These are phyloP conservation scores for Astragalus glycyphyllos DNA, from an alignment of 306 rosid genomes.

Conservation along the genomic window DNA sequence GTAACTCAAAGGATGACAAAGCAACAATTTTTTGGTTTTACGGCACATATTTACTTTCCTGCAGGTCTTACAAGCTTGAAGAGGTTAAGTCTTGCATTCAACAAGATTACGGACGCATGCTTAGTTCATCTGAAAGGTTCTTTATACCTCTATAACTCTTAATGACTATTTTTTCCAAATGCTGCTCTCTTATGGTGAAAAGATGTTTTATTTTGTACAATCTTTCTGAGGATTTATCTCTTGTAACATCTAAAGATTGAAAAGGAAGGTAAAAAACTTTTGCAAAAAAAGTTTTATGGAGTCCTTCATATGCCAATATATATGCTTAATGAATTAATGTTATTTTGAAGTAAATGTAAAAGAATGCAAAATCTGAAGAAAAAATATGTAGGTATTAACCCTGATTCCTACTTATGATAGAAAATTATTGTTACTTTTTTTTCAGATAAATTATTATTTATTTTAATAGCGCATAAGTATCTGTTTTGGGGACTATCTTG, in stretches of 20 bases:
- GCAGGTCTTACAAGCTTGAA: slow-evolving; percentile 80
- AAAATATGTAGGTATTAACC: not conserved
- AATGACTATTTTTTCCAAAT: slow-evolving; percentile 23
- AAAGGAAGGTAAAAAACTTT: not conserved
- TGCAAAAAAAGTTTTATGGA: not conserved
- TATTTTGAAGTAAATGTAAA: slow-evolving; percentile 4
- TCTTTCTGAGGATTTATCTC: slow-evolving; percentile 20
- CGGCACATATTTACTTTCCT: slow-evolving; percentile 34
- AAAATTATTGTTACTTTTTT: not conserved
- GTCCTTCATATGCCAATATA: not conserved
- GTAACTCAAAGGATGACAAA: slow-evolving; percentile 7
- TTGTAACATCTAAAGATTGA: not conserved
- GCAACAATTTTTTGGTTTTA: slow-evolving; percentile 28
- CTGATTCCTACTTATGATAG: not conserved
- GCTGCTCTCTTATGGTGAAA: slow-evolving; percentile 32
- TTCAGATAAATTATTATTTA: not conserved
- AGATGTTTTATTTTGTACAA: slow-evolving; percentile 11
- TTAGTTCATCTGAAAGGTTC: slow-evolving; percentile 83
- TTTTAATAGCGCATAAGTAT: not conserved
- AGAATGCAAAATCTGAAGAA: not conserved
- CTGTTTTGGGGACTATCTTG: not conserved
- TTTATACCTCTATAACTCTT: slow-evolving; percentile 26
- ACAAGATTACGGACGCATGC: slow-evolving; percentile 70
- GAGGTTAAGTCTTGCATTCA: slow-evolving; percentile 79
- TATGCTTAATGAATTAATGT: not conserved